These are phyloP conservation scores for Sindora glabra DNA, from an alignment of 306 rosid genomes.

Conservation along the genomic window DNA sequence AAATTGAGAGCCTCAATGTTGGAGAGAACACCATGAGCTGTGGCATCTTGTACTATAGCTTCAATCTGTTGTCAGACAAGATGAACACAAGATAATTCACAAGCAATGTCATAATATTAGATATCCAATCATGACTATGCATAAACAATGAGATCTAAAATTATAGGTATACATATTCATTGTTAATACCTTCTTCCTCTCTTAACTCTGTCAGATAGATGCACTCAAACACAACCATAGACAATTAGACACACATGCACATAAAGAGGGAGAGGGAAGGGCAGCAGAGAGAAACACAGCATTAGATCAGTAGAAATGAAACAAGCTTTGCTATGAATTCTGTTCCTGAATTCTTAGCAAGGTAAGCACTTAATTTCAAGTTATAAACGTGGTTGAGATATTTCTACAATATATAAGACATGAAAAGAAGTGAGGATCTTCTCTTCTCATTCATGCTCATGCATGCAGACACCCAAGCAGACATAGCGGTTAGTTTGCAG, in stretches of 20 bases:
- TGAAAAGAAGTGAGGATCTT: not conserved
- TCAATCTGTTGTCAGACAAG: slow-evolving; percentile 58
- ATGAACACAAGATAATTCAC: not conserved
- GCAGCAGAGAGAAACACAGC: not conserved
- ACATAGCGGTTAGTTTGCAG: not conserved
- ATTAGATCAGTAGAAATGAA: not conserved
- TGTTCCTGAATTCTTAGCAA: not conserved
- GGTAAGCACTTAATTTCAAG: not conserved
- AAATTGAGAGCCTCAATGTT: slow-evolving; percentile 67
- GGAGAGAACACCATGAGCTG: slow-evolving; percentile 68
- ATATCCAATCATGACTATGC: slow-evolving; percentile 9
- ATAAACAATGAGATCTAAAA: not conserved
- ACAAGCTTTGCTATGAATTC: not conserved
- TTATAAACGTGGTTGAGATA: not conserved
- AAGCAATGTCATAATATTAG: not conserved
- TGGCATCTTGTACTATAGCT: slow-evolving; percentile 65
- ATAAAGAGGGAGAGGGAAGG: not conserved
- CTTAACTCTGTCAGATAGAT: no score
- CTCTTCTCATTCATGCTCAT: not conserved
- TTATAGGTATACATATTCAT: not conserved
- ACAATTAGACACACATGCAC: not conserved
- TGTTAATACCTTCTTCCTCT: not conserved
- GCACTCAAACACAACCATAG: not conserved
- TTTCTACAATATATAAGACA: not conserved
- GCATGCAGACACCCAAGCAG: not conserved